Percentiles rank a stretch among this genome's conserved stretches.
phyloP scores from a whole-genome alignment of 2,329 filamentous ascomycete genomes.

The Bipolaris zeicola region DNA sequence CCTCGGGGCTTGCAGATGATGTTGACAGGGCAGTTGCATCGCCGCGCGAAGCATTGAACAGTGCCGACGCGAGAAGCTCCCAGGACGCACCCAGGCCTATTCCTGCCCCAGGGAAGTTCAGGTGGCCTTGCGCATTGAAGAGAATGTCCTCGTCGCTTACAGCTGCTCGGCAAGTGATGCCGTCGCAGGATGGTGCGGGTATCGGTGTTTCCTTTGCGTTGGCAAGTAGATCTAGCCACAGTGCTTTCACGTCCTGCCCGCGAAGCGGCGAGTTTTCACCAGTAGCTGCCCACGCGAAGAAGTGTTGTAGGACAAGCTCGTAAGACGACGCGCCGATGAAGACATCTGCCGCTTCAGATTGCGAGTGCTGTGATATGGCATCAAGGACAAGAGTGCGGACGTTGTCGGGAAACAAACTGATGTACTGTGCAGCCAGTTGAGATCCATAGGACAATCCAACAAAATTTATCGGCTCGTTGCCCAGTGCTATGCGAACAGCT shows the following conservation, averaged over 20 bases:
- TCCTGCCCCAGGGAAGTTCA: constrained; percentile 5
- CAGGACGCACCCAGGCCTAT: constrained; percentile 4
- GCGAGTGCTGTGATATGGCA: constrained; percentile 52
- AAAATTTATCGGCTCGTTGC: constrained; percentile 48
- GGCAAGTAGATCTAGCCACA: constrained; percentile 30
- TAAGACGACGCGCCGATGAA: constrained; percentile 48
- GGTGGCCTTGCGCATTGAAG: constrained; percentile 16
- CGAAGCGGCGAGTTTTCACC: constrained; percentile 39
- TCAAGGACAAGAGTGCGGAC: constrained; percentile 54
- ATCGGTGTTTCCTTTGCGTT: constrained; percentile 44
- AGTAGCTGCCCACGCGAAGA: constrained; percentile 48
- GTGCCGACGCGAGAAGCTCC: constrained; percentile 22
- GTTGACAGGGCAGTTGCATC: constrained; percentile 48
- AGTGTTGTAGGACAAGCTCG: constrained; percentile 44
- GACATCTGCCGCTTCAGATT: constrained; percentile 43
- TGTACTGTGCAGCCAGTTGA: constrained; percentile 53
- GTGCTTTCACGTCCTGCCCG: constrained; percentile 28
- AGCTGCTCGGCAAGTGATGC: constrained; percentile 20
- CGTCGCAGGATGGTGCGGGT: constrained; percentile 44
- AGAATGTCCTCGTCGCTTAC: constrained; percentile 44
- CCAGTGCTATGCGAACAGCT: constrained; percentile 41
- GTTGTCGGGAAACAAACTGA: constrained; percentile 52
- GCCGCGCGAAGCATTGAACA: constrained; percentile 42
- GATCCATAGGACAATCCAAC: constrained; percentile 56
- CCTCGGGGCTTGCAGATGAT: constrained; percentile 18